phyloP scores from a whole-genome alignment of 129 eudicot species.

The Tagetes patula region DNA sequence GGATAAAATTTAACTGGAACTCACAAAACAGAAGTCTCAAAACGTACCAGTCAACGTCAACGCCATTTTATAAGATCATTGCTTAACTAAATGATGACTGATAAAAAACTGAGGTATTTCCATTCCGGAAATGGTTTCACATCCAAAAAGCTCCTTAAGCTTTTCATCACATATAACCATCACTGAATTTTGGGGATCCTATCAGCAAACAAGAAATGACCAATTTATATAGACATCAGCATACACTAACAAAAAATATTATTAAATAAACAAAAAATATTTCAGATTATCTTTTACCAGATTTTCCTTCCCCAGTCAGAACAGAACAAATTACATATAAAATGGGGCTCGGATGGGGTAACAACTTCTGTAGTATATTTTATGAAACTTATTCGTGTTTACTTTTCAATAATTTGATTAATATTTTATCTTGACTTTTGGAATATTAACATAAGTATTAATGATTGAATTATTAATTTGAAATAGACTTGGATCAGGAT shows the following conservation, averaged over 20 bases:
- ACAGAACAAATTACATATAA: neutral
- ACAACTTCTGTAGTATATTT: neutral
- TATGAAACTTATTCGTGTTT: neutral
- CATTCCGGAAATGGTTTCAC: slow-evolving; percentile 71
- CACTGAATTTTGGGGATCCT: slow-evolving; percentile 75
- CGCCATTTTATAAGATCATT: slow-evolving; percentile 39
- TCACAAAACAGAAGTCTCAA: slow-evolving; percentile 10
- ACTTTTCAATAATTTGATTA: too few relatives aligned
- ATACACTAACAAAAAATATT: neutral
- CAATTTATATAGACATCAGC: neutral
- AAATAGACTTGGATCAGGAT: neutral
- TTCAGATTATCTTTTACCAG: neutral
- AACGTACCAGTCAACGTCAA: slow-evolving; percentile 44
- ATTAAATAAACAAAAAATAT: neutral
- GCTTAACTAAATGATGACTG: slow-evolving; percentile 59
- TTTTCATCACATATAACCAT: slow-evolving; percentile 72
- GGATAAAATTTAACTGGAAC: neutral
- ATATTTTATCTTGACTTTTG: neutral
- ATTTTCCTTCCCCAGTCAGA: neutral
- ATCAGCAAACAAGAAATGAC: slow-evolving; percentile 6
- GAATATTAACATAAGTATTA: neutral
- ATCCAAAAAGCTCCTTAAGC: slow-evolving; percentile 74
- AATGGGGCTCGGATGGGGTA: neutral
- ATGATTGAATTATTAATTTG: neutral
- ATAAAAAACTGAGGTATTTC: slow-evolving; percentile 72